phyloP scores from a whole-genome alignment of 2,329 filamentous ascomycete species.

The Incumbomyces lentus region DNA sequence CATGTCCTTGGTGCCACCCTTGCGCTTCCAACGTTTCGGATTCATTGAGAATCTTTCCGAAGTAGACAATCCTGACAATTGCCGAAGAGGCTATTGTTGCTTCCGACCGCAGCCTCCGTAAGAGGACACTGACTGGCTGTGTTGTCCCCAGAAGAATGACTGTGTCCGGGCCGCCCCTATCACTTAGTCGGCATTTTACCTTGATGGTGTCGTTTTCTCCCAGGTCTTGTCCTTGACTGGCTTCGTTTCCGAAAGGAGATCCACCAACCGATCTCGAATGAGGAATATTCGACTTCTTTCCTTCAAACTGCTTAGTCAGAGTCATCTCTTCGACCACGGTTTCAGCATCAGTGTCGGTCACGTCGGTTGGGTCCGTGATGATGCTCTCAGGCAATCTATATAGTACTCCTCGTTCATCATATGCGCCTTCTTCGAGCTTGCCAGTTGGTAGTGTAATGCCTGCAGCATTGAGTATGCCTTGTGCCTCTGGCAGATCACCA shows the following conservation, averaged over 20 bases:
- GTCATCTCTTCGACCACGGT: constrained; percentile 26
- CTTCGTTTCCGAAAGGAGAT: constrained; percentile 23
- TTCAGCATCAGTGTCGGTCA: constrained; percentile 31
- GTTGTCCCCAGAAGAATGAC: constrained; percentile 46
- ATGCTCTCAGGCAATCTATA: constrained; percentile 61
- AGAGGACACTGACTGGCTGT: constrained; percentile 55
- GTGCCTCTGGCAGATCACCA: constrained; percentile 56
- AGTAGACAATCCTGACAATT: constrained; percentile 62
- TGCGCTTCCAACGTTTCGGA: constrained; percentile 53
- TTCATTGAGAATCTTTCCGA: constrained; percentile 71
- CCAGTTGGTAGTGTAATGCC: constrained; percentile 67
- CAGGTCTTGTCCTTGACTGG: constrained; percentile 51
- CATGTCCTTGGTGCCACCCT: constrained; percentile 64
- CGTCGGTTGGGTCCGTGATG: constrained; percentile 56
- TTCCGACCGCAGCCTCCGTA: constrained; percentile 53
- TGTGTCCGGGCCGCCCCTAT: constrained; percentile 53
- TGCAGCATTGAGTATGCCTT: constrained; percentile 68
- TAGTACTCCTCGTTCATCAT: constrained; percentile 59
- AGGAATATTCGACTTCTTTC: constrained; percentile 3
- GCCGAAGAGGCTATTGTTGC: constrained; percentile 40
- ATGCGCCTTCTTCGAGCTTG: constrained; percentile 59
- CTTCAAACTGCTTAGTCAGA: constrained; percentile 15
- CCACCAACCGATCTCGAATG: constrained; percentile 10
- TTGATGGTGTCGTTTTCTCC: constrained; percentile 44
- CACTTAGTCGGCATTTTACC: constrained; percentile 55